A percentile compares a stretch with the other conserved stretches of the same genome.
phyloP scores from a whole-genome alignment of 2,329 filamentous ascomycete genomes.

The Ascocoryne sarcoides region DNA sequence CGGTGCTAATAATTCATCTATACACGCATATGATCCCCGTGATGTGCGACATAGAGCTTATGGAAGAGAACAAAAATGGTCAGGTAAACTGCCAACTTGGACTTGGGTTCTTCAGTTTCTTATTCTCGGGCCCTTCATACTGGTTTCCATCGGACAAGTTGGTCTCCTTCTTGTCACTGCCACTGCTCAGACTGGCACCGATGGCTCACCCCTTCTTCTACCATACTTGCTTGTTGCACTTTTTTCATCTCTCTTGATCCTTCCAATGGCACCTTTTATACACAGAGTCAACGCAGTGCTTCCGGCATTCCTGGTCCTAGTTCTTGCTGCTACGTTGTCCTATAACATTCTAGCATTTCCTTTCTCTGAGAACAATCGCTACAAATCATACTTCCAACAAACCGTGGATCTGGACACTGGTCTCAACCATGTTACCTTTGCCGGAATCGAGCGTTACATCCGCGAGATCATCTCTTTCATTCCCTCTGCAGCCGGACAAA shows the following conservation, averaged over 20 bases:
- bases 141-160: conserved; percentile 70
- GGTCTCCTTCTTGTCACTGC: conserved; percentile 64
- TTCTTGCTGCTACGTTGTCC: conserved; percentile 67
- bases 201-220: conserved; percentile 64
- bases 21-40: conserved; percentile 21
- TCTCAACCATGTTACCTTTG: conserved; percentile 59
- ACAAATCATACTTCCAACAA: conserved; percentile 86
- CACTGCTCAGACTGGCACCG: conserved; percentile 71
- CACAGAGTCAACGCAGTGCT: conserved; percentile 80
- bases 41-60: conserved; percentile 39
- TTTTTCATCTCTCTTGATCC: conserved; percentile 61
- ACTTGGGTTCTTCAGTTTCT: conserved; percentile 84
- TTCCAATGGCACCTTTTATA: conserved; percentile 74
- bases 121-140: conserved; percentile 65
- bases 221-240: conserved; percentile 63
- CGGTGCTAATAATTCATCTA: conserved; percentile 19
- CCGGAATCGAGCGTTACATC: conserved; percentile 60
- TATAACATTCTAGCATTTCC: conserved; percentile 87
- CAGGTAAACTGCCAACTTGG: conserved; percentile 67
- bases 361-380: conserved; percentile 68
- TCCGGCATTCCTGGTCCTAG: conserved; percentile 63
- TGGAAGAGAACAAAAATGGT: conserved; percentile 78
- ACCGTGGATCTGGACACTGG: conserved; percentile 67
- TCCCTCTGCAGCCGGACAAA: conserved; percentile 59
- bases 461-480: conserved; percentile 57